phyloP scores from a whole-genome alignment of 768 basidiomycete species.

The Dendrothele bispora region DNA sequence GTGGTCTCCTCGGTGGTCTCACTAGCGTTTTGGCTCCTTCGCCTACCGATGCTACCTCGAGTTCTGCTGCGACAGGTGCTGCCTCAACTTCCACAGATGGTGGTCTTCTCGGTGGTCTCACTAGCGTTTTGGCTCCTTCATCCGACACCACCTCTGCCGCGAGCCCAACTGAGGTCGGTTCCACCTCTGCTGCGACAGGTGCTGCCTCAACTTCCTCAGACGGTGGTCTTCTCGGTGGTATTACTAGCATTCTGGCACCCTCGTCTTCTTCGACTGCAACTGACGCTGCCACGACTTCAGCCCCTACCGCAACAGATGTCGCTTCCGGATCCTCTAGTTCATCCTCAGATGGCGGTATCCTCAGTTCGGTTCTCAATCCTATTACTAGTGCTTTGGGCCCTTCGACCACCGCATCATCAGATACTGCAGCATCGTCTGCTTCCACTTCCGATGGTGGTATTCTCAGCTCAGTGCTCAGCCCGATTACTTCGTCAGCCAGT shows the following conservation, averaged over 20 bases:
- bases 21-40: conserved; percentile 1
- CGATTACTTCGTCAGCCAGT: too few relatives aligned
- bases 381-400: not conserved
- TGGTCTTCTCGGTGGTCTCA: not conserved
- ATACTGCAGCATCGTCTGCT: not conserved
- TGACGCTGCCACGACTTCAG: not conserved
- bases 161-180: not conserved
- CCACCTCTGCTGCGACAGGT: not conserved
- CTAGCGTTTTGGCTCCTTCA: not conserved
- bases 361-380: not conserved
- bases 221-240: not conserved
- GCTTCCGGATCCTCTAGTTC: not conserved
- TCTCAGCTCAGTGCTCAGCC: not conserved
- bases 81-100: not conserved
- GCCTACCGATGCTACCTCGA: not conserved
- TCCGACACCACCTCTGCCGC: conserved; percentile 1
- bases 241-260: not conserved
- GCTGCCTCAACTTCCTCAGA: not conserved
- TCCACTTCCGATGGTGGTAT: not conserved
- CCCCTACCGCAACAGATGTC: not conserved
- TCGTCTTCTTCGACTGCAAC: not conserved
- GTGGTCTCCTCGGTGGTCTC: not conserved
- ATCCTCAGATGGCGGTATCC: not conserved
- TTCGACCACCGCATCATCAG: not conserved
- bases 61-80: not conserved